Base-by-base conservation (phyloP, 108 stramenopile genomes). In the Fistulifera solaris region DNA sequence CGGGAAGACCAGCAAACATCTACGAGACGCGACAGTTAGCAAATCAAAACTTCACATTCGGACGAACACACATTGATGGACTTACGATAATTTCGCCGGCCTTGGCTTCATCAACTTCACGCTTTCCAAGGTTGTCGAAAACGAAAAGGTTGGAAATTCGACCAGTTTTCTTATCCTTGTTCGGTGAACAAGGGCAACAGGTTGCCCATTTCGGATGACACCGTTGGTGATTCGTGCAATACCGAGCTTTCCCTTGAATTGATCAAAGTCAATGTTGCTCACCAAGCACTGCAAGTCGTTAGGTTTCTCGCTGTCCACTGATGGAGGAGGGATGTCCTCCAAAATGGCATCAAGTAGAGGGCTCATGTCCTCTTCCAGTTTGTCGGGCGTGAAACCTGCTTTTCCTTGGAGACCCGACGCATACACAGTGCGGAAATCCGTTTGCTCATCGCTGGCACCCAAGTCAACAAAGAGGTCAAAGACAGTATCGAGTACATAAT, bases 241-340 rank as follows among this genome's bases (percentile, higher is more conserved):
- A 42, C 95, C 97, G 74, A 98, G 85, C 65, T 98, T 98, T 38
- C 97, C 97, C 81, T 98, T 98, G 85, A 98, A 98, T 54, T 82
- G 59, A 69, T 98, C 97, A 56, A 89, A 96, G 66, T 94, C 96
- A 62, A 98, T 96, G 76, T 98, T 98, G 48, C 87, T 89, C 3
- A 96, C 75, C 16, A 98, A 61, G 27, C 81, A 71, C 68, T 98
- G 94, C 22, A 94, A 69, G n/a, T 64, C 72, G 23, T 78, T 70
- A 1, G 73, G 56, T 43, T 90, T 83, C 21, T 59, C 58, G 14
- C 45, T 68, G 22, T 81, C 71, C 13, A 93, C 72, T 5, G 46
- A 62, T 11, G 95, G 95, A 18, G 88, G 60, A 53, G 85, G 72
- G 41, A 94, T 84, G 15, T 48, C 41, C 24, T 75, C 70, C 45